Base-by-base conservation (phyloP, 495 filamentous ascomycete genomes). In the Tuber umbilicatum region DNA sequence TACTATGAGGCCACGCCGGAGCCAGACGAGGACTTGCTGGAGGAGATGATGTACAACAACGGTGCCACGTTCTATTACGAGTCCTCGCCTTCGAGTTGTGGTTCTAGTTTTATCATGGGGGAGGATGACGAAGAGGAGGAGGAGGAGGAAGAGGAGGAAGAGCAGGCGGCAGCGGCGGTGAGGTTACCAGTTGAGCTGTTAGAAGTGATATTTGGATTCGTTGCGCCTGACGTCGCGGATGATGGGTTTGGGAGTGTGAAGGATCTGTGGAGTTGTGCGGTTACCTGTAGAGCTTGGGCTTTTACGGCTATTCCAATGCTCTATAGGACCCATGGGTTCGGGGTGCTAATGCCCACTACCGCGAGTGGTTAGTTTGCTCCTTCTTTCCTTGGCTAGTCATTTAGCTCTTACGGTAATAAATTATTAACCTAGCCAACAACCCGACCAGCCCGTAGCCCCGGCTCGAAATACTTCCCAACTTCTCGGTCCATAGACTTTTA, bases 121-220 rank as follows among this genome's bases (percentile, higher is more conserved):
- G 50, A 60, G 3, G 50, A 60, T 27, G n/a, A 14, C 2, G 50
- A 39, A 14, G 76, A 77, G 6, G 75, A 72, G 10, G 45, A 74
- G 31, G 75, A 64, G 0, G 55, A 17, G 12, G 55, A 35, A 14
- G 27, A 35, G 14, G 55, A 60, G 14, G 72, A 78, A 12, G 75
- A 72, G 31, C 45, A 72, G 38, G 75, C 39, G 14, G 72, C 69
- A 42, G 77, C 77, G 45, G 76, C 78, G 21, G 72, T 69, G 38
- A 69, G 77, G n/a, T 72, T 78, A 2, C 80, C 80, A 7, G 74
- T 79, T 27, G 80, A 81, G 76, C 70, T 81, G 39, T 78, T 79
- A 79, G 80, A 79, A 27, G 41, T 81, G 71, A 81, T 81, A 77
- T 81, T 81, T 31, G 71, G 73, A 6, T 81, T 81, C 47, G 79